These are phyloP conservation scores for Davidsoniella neocaledoniae DNA, from an alignment of 2,329 filamentous ascomycete genomes.

Conservation along the genomic window DNA sequence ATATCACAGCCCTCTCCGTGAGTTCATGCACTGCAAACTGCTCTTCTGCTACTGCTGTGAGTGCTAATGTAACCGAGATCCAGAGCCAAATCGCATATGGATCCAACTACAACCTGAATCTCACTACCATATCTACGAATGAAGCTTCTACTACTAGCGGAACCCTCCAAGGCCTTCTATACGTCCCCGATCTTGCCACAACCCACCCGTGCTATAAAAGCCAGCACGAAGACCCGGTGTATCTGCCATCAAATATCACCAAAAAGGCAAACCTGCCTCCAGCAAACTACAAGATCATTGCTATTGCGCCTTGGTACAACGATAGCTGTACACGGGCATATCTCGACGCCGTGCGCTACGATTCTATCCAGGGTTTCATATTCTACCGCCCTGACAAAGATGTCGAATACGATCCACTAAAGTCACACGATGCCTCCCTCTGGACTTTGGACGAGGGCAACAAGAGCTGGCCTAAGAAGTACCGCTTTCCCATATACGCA, in stretches of 20 bases:
- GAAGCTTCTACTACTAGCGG: constrained; percentile 41
- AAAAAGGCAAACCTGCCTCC: constrained; percentile 50
- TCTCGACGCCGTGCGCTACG: constrained; percentile 40
- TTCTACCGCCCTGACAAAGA: constrained; percentile 44
- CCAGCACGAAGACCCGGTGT: constrained; percentile 30
- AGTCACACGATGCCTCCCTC: constrained; percentile 30
- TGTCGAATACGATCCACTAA: constrained; percentile 16
- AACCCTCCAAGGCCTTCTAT: constrained; percentile 62
- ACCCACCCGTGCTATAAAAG: constrained; percentile 45
- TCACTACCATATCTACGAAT: constrained; percentile 61
- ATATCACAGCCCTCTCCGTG: constrained; percentile 40
- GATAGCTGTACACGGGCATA: constrained; percentile 57
- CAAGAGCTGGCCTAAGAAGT: constrained; percentile 52
- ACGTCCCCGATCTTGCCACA: constrained; percentile 53
- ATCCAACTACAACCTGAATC: constrained; percentile 34
- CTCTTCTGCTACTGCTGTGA: background rate
- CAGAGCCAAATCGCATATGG: constrained; percentile 35
- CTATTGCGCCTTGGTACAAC: constrained; percentile 73
- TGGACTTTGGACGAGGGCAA: constrained; percentile 55
- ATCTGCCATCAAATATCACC: constrained; percentile 61
- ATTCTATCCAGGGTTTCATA: constrained; percentile 45
- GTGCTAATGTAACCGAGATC: constrained; percentile 14
- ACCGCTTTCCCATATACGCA: constrained; percentile 68
- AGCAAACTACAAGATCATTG: constrained; percentile 57
- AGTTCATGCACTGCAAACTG: constrained; percentile 16